A percentile compares a stretch with the other conserved stretches of the same genome.
Conservation (phyloP, 1,284 basidiomycete species). For the Malassezia yamatoensis region DNA sequence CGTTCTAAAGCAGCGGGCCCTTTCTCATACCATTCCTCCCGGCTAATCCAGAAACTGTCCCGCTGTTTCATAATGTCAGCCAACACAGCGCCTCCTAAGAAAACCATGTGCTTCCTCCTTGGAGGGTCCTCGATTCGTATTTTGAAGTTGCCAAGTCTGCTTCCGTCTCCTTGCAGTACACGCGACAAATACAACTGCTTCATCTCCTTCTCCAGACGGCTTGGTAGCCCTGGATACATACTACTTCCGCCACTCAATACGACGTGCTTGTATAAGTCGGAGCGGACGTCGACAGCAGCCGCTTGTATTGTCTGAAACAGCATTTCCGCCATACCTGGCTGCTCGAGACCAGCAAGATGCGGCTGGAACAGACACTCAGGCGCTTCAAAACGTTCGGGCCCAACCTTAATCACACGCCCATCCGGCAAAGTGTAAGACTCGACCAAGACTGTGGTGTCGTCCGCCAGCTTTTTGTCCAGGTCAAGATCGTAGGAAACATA, state of each 20-base stretch:
- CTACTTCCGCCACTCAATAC: constrained; percentile 85
- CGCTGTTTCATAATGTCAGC: constrained; percentile 97
- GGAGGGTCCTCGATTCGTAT: constrained; percentile 96
- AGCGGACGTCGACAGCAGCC: constrained; percentile 78
- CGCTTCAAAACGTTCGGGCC: constrained; percentile 98
- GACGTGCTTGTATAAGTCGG: constrained; percentile 94
- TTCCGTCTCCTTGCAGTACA: constrained; percentile 73
- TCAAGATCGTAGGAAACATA: constrained; percentile 90
- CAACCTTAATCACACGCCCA: constrained; percentile 91
- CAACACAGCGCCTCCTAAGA: constrained; percentile 70
- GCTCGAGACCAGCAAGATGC: constrained; percentile 91
- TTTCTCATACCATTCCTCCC: constrained; percentile 47
- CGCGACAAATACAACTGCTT: constrained; percentile 91
- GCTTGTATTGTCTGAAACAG: constrained; percentile 90
- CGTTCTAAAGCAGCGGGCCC: constrained; percentile 39
- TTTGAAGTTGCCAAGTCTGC: constrained; percentile 95
- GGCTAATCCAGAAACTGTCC: constrained; percentile 68
- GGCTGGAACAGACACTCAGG: constrained; percentile 99
- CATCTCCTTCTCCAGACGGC: constrained; percentile 96
- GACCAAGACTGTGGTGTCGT: constrained; percentile 91
- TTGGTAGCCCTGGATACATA: constrained; percentile 97
- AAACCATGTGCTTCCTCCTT: constrained; percentile 96
- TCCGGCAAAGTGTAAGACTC: constrained; percentile 97
- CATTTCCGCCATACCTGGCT: constrained; percentile 93
- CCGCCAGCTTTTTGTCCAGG: constrained; percentile 80